Evolutionary conservation across 2,329 filamentous ascomycete genomes (phyloP).

Genomic region (Neopestalotiopsis clavispora): DNA sequence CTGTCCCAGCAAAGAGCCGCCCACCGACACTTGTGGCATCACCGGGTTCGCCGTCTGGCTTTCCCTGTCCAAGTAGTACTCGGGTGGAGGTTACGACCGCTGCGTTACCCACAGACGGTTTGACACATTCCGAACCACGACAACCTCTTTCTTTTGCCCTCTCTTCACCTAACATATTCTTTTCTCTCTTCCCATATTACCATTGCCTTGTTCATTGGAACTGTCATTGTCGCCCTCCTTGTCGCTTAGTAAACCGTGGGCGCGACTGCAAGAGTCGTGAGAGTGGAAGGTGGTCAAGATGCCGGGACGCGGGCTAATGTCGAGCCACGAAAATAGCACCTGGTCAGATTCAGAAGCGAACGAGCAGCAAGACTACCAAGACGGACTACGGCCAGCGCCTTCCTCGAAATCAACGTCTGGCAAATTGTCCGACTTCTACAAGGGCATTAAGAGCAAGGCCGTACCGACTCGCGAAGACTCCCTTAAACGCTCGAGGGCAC

Average conservation of each 20-base stretch:
- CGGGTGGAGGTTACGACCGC: conserved; percentile 12
- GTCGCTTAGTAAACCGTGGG: neutral
- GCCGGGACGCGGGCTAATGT: conserved; percentile 35
- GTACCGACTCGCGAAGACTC: conserved; percentile 49
- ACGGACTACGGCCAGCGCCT: conserved; percentile 33
- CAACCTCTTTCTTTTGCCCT: neutral
- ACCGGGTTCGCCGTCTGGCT: conserved; percentile 11
- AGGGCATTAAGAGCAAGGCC: conserved; percentile 52
- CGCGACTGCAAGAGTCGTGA: conserved; percentile 11
- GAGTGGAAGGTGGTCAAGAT: conserved; percentile 26
- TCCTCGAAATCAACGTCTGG: conserved; percentile 48
- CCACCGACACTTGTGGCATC: conserved; percentile 8
- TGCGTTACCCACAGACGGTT: conserved; percentile 13
- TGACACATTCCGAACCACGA: conserved; percentile 2
- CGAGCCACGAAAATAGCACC: conserved; percentile 30
- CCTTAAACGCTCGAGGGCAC: conserved; percentile 47
- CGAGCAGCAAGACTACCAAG: conserved; percentile 31
- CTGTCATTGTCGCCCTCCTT: neutral
- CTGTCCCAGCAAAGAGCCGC: neutral
- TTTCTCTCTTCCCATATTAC: neutral
- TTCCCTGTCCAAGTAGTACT: conserved; percentile 8
- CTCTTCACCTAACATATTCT: neutral
- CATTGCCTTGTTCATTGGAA: neutral
- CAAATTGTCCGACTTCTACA: conserved; percentile 56
- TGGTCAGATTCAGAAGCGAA: conserved; percentile 46